Evolutionary conservation across 371 early-diverging fungal genomes (phyloP).

Genomic region (Haplosporangium sp.): DNA sequence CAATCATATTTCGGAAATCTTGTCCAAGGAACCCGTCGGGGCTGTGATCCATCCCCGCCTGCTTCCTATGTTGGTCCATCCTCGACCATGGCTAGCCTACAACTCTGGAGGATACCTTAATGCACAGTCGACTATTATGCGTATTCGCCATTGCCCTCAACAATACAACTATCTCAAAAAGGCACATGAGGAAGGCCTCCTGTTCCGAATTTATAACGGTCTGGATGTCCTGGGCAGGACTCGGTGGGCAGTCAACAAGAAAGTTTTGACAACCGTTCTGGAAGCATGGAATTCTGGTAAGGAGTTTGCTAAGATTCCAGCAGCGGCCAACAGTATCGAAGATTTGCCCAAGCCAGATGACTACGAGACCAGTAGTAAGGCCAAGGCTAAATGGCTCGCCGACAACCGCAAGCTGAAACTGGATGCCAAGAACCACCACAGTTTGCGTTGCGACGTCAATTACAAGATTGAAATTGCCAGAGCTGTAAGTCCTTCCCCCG

Average conservation of each 20-base stretch:
- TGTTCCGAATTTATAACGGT: slow-evolving; percentile 77
- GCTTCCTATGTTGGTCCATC: slow-evolving; percentile 95
- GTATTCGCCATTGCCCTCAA: slow-evolving; percentile 80
- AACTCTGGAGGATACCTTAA: slow-evolving; percentile 93
- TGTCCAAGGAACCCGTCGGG: slow-evolving; percentile 72
- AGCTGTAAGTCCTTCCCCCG: slow-evolving; percentile 68
- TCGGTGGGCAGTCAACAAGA: slow-evolving; percentile 90
- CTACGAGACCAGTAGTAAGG: slow-evolving; percentile 72
- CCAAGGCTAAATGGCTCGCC: slow-evolving; percentile 66
- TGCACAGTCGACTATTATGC: slow-evolving; percentile 74
- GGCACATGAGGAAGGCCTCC: slow-evolving; percentile 82
- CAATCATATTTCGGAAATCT: slow-evolving; percentile 74
- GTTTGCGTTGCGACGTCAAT: slow-evolving; percentile 91
- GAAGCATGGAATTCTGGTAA: slow-evolving; percentile 93
- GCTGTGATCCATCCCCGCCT: slow-evolving; percentile 80
- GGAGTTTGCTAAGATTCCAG: slow-evolving; percentile 81
- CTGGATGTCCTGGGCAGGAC: slow-evolving; percentile 93
- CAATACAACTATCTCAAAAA: slow-evolving; percentile 82
- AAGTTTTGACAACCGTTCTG: slow-evolving; percentile 80
- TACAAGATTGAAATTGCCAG: slow-evolving; percentile 97
- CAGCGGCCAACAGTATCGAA: slow-evolving; percentile 58
- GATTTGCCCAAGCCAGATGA: slow-evolving; percentile 77
- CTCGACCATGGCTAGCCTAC: slow-evolving; percentile 93
- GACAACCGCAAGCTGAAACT: slow-evolving; percentile 63
- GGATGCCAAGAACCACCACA: slow-evolving; percentile 79